phyloP scores from a whole-genome alignment of 73 alveolate species.

The Blepharisma stoltei region DNA sequence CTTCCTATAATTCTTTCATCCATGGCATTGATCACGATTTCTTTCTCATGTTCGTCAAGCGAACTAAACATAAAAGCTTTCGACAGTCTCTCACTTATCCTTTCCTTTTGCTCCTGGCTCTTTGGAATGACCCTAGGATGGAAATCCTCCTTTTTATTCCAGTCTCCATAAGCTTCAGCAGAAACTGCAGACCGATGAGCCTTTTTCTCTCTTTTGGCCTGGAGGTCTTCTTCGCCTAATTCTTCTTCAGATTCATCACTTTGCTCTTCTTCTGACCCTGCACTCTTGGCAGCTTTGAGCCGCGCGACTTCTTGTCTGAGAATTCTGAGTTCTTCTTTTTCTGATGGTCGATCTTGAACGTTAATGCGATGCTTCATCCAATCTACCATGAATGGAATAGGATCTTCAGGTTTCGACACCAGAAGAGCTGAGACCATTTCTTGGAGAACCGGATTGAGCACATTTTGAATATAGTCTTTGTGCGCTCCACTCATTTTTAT shows the following conservation, averaged over 20 bases:
- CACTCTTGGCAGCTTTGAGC: background rate
- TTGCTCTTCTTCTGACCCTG: slow-evolving; percentile 35
- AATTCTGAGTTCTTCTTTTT: slow-evolving; percentile 22
- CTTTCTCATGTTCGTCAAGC: slow-evolving; percentile 62
- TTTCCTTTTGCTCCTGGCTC: slow-evolving; percentile 63
- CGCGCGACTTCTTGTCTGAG: slow-evolving; percentile 30
- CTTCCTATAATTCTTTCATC: slow-evolving; percentile 62
- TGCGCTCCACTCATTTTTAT: slow-evolving; percentile 13
- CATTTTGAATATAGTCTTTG: background rate
- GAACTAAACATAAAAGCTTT: slow-evolving; percentile 84
- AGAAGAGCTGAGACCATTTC: slow-evolving; percentile 47
- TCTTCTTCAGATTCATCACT: slow-evolving; percentile 28
- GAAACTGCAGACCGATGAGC: slow-evolving; percentile 52
- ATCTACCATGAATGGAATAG: slow-evolving; percentile 21
- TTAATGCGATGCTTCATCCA: slow-evolving; percentile 6
- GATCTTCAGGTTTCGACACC: slow-evolving; percentile 54
- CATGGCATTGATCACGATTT: slow-evolving; percentile 90
- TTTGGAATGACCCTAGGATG: slow-evolving; percentile 78
- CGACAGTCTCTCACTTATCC: slow-evolving; percentile 73
- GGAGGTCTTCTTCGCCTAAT: background rate
- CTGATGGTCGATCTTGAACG: background rate
- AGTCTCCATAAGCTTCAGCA: slow-evolving; percentile 98
- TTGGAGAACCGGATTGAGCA: slow-evolving; percentile 33
- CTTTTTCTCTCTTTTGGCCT: too few relatives aligned
- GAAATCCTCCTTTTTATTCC: slow-evolving; percentile 82